A percentile compares a stretch with the other conserved stretches of the same genome.
These are phyloP conservation scores for Aspergillus transmontanensis DNA, from an alignment of 2,329 filamentous ascomycete genomes.

Conservation along the genomic window DNA sequence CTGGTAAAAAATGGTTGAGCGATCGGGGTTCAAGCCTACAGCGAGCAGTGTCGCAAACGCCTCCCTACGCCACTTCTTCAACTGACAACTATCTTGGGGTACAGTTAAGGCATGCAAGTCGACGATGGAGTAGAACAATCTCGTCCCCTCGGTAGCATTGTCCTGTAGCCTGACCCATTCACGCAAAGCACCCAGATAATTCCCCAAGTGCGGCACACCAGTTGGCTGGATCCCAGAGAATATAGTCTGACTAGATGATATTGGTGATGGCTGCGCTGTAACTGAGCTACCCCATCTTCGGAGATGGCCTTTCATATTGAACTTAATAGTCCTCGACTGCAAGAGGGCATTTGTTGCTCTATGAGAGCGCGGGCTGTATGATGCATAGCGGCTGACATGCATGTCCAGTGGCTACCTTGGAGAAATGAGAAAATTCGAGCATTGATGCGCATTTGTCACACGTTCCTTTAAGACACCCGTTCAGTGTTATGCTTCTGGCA, in stretches of 20 bases:
- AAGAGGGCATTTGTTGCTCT: neutral
- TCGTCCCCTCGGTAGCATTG: constrained; percentile 57
- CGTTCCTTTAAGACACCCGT: neutral
- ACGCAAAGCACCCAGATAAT: constrained; percentile 86
- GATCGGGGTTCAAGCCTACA: constrained; percentile 77
- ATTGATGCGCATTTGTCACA: neutral
- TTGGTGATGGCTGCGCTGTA: constrained; percentile 8
- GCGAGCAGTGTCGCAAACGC: constrained; percentile 80
- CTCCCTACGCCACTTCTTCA: constrained; percentile 70
- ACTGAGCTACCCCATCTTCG: constrained; percentile 17
- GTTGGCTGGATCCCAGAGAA: constrained; percentile 99
- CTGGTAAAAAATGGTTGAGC: constrained; percentile 80
- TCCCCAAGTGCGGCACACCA: constrained; percentile 88
- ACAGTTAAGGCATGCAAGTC: constrained; percentile 92
- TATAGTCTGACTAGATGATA: constrained; percentile 51
- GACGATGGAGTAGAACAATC: constrained; percentile 81
- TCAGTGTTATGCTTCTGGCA: neutral
- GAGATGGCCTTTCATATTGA: neutral
- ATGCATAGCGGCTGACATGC: neutral
- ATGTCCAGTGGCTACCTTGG: neutral
- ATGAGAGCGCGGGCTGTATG: neutral
- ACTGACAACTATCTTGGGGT: constrained; percentile 63
- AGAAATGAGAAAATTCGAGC: neutral
- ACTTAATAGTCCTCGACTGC: too few relatives aligned
- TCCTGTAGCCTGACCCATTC: constrained; percentile 85